Evolutionary conservation across 1,284 basidiomycete species (phyloP), one percentile per base, ranked within the genome.

Genomic region (Vanrija humicola): DNA sequence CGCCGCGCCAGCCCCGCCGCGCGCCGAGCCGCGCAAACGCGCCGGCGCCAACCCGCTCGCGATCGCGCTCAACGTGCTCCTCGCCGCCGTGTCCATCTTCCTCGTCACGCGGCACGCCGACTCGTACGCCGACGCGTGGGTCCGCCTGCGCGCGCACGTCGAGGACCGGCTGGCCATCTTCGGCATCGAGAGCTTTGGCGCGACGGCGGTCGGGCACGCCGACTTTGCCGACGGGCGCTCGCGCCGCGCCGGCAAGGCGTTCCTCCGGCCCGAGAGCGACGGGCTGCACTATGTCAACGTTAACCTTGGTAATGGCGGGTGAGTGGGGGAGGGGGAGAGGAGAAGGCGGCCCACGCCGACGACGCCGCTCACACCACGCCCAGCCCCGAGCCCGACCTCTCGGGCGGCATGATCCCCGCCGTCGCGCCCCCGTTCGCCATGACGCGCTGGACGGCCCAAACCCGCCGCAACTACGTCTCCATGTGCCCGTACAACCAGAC

Each of bases 401-500:
- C 65, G 18, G 69, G 69, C 40, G 69, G 88, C 15, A 76, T 74
- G 74, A 75, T 76, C 21, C 73, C 74, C 2, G 61, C 67, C 8
- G 64, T 70, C 16, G 85, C 86, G 0, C 87, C 87, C 8, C 88
- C 88, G 0, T 90, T 90, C 63, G 88, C 81, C 3, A 88, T 89
- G 86, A 89, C 86, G 0, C 82, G 88, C 23, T 89, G 88, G 87
- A 66, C 69, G 16, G 63, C 73, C 18, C 72, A 73, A 57, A 73
- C 72, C 6, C 53, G 72, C 12, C 58, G 64, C 43, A 75, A 74
- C 52, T 70, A 85, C 58, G 87, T 90, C 48, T 89, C 87, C 1
- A 81, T 84, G 50, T 86, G 85, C 5, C 86, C 88, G 0, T 90
- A 88, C 70, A 89, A 90, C 70, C 81, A 84, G 71, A 86, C 86